These are phyloP conservation scores for Boletus bicolor DNA, from an alignment of 768 basidiomycete species.

Conservation along the genomic window DNA sequence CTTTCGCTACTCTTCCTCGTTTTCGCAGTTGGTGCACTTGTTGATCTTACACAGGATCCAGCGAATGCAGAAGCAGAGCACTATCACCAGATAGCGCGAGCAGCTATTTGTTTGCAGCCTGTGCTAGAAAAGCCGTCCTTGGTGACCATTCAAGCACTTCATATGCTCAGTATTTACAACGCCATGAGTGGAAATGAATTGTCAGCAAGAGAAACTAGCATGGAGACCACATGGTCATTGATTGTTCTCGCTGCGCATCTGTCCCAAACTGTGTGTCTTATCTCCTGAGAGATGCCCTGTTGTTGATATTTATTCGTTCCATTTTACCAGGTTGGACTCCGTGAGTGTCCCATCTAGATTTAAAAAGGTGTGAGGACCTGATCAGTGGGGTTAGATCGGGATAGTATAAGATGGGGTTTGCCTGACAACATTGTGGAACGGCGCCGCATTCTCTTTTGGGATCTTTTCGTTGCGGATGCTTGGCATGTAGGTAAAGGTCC, in stretches of 20 bases:
- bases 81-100: constrained; percentile 61
- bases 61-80: constrained; percentile 51
- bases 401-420: constrained; percentile 64
- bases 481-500: constrained; percentile 51
- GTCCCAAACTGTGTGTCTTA: constrained; percentile 54
- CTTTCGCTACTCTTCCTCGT: constrained; percentile 47
- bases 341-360: constrained; percentile 40
- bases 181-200: constrained; percentile 66
- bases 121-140: constrained; percentile 70
- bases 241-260: constrained; percentile 64
- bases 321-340: constrained; percentile 57
- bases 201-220: constrained; percentile 55
- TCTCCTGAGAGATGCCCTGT: not conserved
- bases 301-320: constrained; percentile 12
- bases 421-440: constrained; percentile 59
- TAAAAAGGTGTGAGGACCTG: constrained; percentile 7
- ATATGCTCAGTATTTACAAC: constrained; percentile 66
- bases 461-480: constrained; percentile 67
- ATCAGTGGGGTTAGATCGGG: constrained; percentile 45
- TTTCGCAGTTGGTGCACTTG: constrained; percentile 54
- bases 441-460: constrained; percentile 73
- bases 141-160: constrained; percentile 67
- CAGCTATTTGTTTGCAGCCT: constrained; percentile 63
- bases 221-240: constrained; percentile 70
- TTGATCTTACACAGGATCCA: constrained; percentile 32